phyloP scores from a whole-genome alignment of 768 basidiomycete genomes.

The Sporobolomyces phaffii region DNA sequence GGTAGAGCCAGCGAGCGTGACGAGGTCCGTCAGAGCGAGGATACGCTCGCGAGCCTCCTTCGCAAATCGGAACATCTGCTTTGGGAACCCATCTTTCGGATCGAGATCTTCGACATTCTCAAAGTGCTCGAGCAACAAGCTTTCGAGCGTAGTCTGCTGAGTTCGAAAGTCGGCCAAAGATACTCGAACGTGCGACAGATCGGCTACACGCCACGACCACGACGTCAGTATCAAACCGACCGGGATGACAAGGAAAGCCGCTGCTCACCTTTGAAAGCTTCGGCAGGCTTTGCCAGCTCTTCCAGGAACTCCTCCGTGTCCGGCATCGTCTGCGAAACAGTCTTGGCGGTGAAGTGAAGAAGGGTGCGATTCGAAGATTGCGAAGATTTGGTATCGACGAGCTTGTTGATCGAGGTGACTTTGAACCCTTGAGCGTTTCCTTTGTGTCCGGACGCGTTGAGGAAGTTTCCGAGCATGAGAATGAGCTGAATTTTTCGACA shows the following conservation, averaged over 20 bases:
- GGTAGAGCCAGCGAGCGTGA: conserved; percentile 73
- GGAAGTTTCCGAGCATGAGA: conserved; percentile 91
- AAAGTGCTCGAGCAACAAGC: conserved; percentile 73
- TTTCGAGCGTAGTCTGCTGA: conserved; percentile 58
- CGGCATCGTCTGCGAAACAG: conserved; percentile 77
- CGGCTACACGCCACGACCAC: conserved; percentile 54
- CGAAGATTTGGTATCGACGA: conserved; percentile 95
- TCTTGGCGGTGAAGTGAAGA: conserved; percentile 86
- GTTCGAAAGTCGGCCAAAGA: conserved; percentile 63
- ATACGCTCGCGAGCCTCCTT: conserved; percentile 67
- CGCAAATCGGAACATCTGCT: conserved; percentile 86
- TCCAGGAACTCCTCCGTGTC: conserved; percentile 80
- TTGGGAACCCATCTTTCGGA: conserved; percentile 67
- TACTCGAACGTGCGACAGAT: conserved; percentile 76
- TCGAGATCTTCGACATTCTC: conserved; percentile 56
- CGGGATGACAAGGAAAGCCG: not conserved
- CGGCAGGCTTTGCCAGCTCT: conserved; percentile 79
- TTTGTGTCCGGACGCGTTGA: conserved; percentile 93
- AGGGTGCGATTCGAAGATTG: conserved; percentile 64
- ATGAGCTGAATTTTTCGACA: conserved; percentile 59
- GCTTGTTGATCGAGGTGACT: conserved; percentile 96
- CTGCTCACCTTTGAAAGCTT: conserved; percentile 76
- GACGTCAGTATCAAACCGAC: not conserved
- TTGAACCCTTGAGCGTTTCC: conserved; percentile 96
- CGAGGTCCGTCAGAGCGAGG: conserved; percentile 77